Conservation (phyloP, 2,329 filamentous ascomycete genomes). For the Ascochyta fabae region DNA sequence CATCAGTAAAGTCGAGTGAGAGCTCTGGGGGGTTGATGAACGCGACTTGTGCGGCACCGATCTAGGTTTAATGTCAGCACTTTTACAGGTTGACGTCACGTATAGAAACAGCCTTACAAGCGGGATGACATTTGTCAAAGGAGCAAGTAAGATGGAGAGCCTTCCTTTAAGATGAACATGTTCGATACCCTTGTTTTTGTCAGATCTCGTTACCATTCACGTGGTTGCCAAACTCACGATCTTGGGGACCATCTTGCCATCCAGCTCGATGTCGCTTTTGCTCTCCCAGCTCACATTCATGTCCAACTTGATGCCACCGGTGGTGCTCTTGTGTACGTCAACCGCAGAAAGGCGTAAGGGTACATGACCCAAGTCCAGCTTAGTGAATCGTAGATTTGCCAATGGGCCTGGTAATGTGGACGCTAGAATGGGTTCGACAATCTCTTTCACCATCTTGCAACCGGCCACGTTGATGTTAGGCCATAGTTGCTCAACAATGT, state of each 20-base stretch:
- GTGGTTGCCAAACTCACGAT: constrained; percentile 40
- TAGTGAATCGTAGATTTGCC: constrained; percentile 52
- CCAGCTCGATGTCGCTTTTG: constrained; percentile 56
- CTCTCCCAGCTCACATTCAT: constrained; percentile 58
- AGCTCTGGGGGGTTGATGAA: constrained; percentile 58
- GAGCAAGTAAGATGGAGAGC: constrained; percentile 54
- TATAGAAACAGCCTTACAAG: constrained; percentile 44
- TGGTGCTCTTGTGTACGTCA: constrained; percentile 55
- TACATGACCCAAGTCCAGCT: constrained; percentile 54
- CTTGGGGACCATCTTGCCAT: constrained; percentile 54
- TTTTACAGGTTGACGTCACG: neutral
- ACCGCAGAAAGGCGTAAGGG: constrained; percentile 53
- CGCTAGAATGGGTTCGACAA: constrained; percentile 57
- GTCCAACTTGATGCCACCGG: constrained; percentile 57
- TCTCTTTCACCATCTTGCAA: constrained; percentile 55
- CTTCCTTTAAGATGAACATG: constrained; percentile 54
- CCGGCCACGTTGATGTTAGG: constrained; percentile 57
- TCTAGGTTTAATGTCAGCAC: constrained; percentile 39
- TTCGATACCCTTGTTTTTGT: constrained; percentile 52
- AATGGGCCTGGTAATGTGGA: constrained; percentile 56
- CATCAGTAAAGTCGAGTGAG: constrained; percentile 57
- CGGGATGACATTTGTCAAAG: constrained; percentile 56
- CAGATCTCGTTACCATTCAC: neutral
- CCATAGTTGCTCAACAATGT: constrained; percentile 57
- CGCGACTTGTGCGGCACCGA: constrained; percentile 57